Evolutionary conservation across 2,329 filamentous ascomycete species (phyloP), one percentile per base, ranked within the genome.

Genomic region (Alternaria arbusti): DNA sequence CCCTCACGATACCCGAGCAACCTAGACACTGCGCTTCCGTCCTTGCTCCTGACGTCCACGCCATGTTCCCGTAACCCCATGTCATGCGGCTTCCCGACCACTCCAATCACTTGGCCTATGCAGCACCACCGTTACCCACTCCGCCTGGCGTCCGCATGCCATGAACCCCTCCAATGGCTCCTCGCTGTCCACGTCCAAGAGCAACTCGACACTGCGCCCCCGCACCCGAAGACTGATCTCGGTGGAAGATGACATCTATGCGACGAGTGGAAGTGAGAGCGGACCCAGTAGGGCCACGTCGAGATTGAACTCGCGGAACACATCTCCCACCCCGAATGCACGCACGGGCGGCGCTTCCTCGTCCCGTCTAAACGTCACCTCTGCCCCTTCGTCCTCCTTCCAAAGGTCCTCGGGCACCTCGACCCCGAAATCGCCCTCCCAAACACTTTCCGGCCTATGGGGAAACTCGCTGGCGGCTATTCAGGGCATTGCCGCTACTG

Each of bases 381-480:
- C 74, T 47, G 64, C 68, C n/a, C 74, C 76, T 15, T 55, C 62
- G 5, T 74, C 76, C 6, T 66, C 71, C 36, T 77, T 76, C 26
- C 55, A 71, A 54, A 70, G 68, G 45, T 69, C 72, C 11, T 57
- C 70, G 17, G 67, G 68, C 28, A 65, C 69, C 40, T 73, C 74
- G 54, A 61, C 69, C 45, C 68, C 72, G 2, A 73, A 71, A 52
- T 66, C 69, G 6, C 63, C 76, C 8, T 70, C 75, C 12, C 67
- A 70, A 23, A 67, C 72, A n/a, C 67, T 84, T 23, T 81, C 83
- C 12, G 81, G 79, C 12, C 66, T 85, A 45, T 85, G 81, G 79
- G 82, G 82, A 12, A 84, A 77, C 63, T 83, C 83, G 15, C 85
- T 83, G 83, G 82, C 78, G 28, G 78, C 83, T 40, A 73, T 86